Conservation (phyloP, 108 stramenopile species). For the Stephanodiscus minutulus region DNA sequence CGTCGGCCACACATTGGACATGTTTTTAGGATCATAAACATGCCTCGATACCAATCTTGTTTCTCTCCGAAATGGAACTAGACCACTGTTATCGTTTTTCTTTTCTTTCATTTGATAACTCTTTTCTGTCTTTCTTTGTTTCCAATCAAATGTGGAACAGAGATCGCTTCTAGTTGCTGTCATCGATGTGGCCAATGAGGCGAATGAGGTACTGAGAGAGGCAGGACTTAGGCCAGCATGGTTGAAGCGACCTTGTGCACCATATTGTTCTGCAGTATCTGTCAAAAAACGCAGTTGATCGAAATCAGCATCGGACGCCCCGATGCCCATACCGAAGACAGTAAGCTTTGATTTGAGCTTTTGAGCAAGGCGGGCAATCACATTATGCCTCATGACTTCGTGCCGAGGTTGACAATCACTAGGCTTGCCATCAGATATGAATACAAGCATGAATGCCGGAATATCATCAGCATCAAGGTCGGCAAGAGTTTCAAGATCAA, state of each 20-base stretch:
- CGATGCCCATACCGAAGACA: conserved; percentile 46
- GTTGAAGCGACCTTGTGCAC: conserved; percentile 30
- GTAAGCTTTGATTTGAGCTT: conserved; percentile 38
- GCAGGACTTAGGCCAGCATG: conserved; percentile 51
- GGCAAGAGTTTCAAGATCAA: conserved; percentile 18
- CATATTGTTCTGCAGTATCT: conserved; percentile 16
- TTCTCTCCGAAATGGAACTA: conserved; percentile 25
- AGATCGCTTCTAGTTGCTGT: conserved; percentile 46
- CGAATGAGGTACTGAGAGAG: conserved; percentile 31
- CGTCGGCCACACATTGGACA: conserved; percentile 26
- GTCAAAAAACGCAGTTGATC: conserved; percentile 26
- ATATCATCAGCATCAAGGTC: conserved; percentile 43
- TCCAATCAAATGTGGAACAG: conserved; percentile 18
- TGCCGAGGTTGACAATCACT: conserved; percentile 27
- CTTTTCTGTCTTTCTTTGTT: conserved; percentile 30
- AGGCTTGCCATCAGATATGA: conserved; percentile 44
- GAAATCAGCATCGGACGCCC: conserved; percentile 30
- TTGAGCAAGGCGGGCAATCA: conserved; percentile 22
- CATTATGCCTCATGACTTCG: conserved; percentile 12
- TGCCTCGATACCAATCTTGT: conserved; percentile 30
- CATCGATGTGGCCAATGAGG: conserved; percentile 46
- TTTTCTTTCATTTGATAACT: conserved; percentile 37
- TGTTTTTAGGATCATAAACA: conserved; percentile 11
- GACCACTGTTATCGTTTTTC: conserved; percentile 12
- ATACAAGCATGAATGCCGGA: conserved; percentile 34